Percentiles rank a stretch among this genome's conserved stretches.
phyloP scores from a whole-genome alignment of 805 yeast species.

The Hanseniaspora osmophila region DNA sequence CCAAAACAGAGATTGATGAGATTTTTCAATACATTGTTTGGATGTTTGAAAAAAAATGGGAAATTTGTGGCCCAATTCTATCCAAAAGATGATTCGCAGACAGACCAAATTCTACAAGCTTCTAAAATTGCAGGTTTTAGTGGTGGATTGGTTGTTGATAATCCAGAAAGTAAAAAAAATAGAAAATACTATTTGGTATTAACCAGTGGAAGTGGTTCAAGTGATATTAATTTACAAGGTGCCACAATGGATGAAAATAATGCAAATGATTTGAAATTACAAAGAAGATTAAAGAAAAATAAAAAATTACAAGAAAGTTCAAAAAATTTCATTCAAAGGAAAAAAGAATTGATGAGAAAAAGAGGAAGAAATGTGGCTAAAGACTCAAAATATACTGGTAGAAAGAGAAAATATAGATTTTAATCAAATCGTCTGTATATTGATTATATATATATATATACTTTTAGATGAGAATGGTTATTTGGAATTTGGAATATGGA shows the following conservation, averaged over 20 bases:
- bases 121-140: conserved; percentile 93
- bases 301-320: conserved; percentile 45
- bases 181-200: conserved; percentile 82
- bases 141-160: conserved; percentile 89
- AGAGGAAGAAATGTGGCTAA: conserved; percentile 81
- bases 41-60: conserved; percentile 82
- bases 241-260: conserved; percentile 23
- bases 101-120: conserved; percentile 58
- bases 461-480: no score
- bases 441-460: no score
- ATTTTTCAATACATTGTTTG: conserved; percentile 80
- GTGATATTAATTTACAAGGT: conserved; percentile 59
- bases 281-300: conserved; percentile 9
- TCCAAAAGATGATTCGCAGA: conserved; percentile 80
- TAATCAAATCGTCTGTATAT: no score
- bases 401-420: conserved; percentile 60
- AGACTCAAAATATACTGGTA: conserved; percentile 85
- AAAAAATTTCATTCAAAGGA: conserved; percentile 72
- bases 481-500: no score
- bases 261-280: neutral
- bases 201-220: conserved; percentile 54
- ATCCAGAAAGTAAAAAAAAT: conserved; percentile 82
- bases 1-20: conserved; percentile 69
- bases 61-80: conserved; percentile 95
- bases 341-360: conserved; percentile 85